phyloP scores from a whole-genome alignment of 257 asterid species.

The Ehretia macrophylla region DNA sequence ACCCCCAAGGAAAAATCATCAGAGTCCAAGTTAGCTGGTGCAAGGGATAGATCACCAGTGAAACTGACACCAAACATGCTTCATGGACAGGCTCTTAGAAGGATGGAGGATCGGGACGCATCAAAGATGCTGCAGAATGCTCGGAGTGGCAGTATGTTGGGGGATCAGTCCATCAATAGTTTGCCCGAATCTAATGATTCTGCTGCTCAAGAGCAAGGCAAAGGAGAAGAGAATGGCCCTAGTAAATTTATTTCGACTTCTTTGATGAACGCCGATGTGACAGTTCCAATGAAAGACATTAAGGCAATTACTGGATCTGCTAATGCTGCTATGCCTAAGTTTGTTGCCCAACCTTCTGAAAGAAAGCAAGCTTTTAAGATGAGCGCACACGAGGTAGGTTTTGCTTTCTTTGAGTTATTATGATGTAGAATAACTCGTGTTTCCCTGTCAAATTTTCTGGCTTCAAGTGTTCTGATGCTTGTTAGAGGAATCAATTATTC shows the following conservation, averaged over 20 bases:
- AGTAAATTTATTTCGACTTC: constrained; percentile 8
- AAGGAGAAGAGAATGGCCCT: constrained; percentile 27
- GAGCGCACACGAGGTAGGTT: neutral
- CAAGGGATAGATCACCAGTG: constrained; percentile 40
- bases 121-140: constrained; percentile 38
- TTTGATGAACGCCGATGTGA: no score
- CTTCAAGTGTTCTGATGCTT: no score
- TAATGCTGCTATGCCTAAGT: neutral
- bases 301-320: neutral
- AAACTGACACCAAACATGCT: constrained; percentile 49
- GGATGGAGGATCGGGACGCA: constrained; percentile 53
- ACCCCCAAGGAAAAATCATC: constrained; percentile 57
- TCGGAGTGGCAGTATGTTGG: constrained; percentile 36
- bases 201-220: constrained; percentile 27
- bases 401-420: no score
- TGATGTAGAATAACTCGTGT: no score
- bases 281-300: neutral
- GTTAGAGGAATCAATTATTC: no score
- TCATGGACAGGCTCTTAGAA: constrained; percentile 54
- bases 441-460: no score
- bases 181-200: constrained; percentile 28
- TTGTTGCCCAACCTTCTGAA: neutral
- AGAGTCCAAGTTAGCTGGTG: constrained; percentile 42
- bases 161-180: constrained; percentile 23
- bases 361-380: neutral